These are phyloP conservation scores for Monosporascus sp. DNA, from an alignment of 2,329 filamentous ascomycete genomes.

Conservation along the genomic window DNA sequence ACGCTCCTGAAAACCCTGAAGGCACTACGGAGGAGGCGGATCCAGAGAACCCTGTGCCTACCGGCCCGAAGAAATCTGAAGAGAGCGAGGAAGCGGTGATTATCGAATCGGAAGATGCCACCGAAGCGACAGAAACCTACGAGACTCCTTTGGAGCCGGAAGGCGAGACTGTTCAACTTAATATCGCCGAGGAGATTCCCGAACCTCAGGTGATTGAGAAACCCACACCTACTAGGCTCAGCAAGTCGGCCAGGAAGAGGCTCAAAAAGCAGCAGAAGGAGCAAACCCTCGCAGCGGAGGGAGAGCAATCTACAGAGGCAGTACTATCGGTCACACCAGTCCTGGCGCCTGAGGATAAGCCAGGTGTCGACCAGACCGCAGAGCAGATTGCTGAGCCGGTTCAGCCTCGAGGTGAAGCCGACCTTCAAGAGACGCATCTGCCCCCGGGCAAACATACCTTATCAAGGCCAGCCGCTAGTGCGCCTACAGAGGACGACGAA, in stretches of 20 bases:
- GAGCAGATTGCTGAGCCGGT: neutral
- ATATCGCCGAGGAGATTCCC: neutral
- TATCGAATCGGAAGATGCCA: neutral
- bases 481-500: slow-evolving; percentile 10
- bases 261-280: neutral
- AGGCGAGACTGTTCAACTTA: neutral
- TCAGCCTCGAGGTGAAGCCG: neutral
- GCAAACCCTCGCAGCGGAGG: neutral
- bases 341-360: neutral
- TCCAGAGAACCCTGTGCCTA: neutral
- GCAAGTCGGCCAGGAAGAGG: neutral
- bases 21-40: neutral
- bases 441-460: neutral
- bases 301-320: neutral
- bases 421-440: neutral
- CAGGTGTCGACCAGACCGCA: neutral
- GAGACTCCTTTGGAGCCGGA: neutral
- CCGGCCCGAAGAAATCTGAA: neutral
- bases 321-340: neutral
- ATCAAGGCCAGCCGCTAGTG: neutral
- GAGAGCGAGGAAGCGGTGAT: neutral
- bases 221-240: neutral
- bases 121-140: neutral
- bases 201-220: neutral
- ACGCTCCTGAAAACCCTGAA: neutral